These are phyloP conservation scores for Akebia trifoliata DNA, from an alignment of 164 flowering plant species.

Conservation along the genomic window DNA sequence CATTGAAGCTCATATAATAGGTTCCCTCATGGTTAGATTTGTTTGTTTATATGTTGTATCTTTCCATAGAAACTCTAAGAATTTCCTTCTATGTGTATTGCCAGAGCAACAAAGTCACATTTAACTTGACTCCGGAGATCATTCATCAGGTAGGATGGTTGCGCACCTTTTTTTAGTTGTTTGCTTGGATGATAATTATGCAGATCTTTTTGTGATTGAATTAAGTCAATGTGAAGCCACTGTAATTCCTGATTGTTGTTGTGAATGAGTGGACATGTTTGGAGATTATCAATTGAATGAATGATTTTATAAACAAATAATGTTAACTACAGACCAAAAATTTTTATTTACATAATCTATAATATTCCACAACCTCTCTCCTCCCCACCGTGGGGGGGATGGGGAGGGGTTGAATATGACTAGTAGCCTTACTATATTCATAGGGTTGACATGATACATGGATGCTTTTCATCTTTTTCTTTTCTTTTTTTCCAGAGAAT, in stretches of 20 bases:
- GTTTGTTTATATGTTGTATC: background rate
- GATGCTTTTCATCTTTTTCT: too few species aligned
- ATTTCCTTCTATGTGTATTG: constrained; percentile 17
- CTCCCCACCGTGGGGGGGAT: too few species aligned
- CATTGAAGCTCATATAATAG: background rate
- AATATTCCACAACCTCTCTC: too few species aligned
- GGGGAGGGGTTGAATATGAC: too few species aligned
- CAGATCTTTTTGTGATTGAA: background rate
- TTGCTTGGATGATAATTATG: background rate
- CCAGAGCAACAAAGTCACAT: constrained; percentile 90
- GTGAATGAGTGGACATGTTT: too few species aligned
- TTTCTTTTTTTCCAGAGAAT: too few species aligned
- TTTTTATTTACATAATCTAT: too few species aligned
- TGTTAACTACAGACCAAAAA: too few species aligned
- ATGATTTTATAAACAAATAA: too few species aligned
- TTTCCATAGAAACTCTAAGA: background rate
- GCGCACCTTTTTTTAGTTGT: constrained; percentile 2
- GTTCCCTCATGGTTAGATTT: background rate
- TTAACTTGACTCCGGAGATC: constrained; percentile 85
- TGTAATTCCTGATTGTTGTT: background rate
- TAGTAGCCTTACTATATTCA: too few species aligned
- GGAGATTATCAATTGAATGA: too few species aligned
- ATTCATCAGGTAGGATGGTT: constrained; percentile 69
- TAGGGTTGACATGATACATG: too few species aligned
- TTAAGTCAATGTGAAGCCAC: background rate